Conservation (phyloP, 169 alveolate species). For the Plasmodium reichenowi region DNA sequence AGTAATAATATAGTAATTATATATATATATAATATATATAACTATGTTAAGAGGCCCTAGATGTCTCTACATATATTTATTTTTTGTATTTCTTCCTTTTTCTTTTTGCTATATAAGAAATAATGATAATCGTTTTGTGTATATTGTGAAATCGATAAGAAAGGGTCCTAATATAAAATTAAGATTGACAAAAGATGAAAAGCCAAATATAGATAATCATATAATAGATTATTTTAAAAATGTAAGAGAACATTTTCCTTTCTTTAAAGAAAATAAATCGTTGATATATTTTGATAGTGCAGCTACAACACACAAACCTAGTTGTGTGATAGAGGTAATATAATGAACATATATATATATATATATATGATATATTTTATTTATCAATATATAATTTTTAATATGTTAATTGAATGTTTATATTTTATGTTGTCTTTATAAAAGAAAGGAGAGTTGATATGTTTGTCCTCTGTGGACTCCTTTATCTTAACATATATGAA, state of each 20-base stretch:
- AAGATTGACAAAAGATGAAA: conserved; percentile 12
- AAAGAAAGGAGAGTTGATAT: too few relatives aligned
- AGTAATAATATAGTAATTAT: too few relatives aligned
- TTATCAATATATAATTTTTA: too few relatives aligned
- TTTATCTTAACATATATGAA: too few relatives aligned
- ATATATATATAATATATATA: background rate
- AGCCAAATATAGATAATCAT: conserved; percentile 34
- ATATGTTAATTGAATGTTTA: too few relatives aligned
- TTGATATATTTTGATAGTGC: conserved; percentile 85
- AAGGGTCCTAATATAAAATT: background rate
- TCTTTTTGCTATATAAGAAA: background rate
- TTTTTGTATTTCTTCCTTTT: background rate
- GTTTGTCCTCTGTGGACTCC: too few relatives aligned
- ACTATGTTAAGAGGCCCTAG: background rate
- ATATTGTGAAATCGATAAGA: conserved; percentile 7
- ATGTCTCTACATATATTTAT: background rate
- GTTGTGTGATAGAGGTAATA: conserved; percentile 76
- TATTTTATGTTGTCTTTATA: too few relatives aligned
- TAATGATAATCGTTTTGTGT: background rate
- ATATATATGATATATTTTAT: too few relatives aligned
- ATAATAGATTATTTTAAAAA: conserved; percentile 49
- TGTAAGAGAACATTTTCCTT: conserved; percentile 39
- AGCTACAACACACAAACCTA: conserved; percentile 84
- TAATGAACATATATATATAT: too few relatives aligned
- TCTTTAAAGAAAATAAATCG: conserved; percentile 18